Percentiles rank a stretch among this genome's conserved stretches.
Conservation (phyloP, 305 asterid species). For the Coffea humblotiana region DNA sequence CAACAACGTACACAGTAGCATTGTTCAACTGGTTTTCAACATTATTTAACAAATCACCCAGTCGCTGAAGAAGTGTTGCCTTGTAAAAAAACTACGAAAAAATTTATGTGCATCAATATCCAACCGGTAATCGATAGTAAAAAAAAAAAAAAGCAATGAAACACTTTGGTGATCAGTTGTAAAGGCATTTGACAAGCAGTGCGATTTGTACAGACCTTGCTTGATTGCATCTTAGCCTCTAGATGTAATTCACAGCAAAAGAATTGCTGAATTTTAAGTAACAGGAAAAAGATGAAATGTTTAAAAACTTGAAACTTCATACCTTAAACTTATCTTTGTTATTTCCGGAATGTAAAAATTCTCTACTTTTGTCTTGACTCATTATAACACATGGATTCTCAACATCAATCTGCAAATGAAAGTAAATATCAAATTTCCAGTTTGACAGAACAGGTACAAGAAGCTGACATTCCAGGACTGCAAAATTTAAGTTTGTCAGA, state of each 20-base stretch:
- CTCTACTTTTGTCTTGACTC: conserved; percentile 99
- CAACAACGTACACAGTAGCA: conserved; percentile 62
- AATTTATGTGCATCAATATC: conserved; percentile 24
- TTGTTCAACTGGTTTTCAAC: conserved; percentile 53
- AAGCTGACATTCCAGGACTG: background rate
- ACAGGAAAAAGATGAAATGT: background rate
- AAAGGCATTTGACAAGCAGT: background rate
- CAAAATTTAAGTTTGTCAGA: background rate
- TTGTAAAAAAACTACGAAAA: conserved; percentile 81
- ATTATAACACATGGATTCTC: conserved; percentile 96
- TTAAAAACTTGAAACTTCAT: conserved; percentile 2
- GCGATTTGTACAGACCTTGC: background rate
- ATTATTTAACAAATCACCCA: conserved; percentile 73
- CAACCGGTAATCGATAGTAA: conserved; percentile 4
- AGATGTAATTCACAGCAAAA: background rate
- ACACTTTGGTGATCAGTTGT: background rate
- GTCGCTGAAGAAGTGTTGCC: conserved; percentile 95
- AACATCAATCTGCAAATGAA: conserved; percentile 81
- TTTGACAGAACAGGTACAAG: background rate
- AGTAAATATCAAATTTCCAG: conserved; percentile 12
- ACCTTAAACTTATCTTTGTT: conserved; percentile 96
- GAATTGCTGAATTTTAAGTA: background rate
- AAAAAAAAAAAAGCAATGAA: conserved; percentile 3
- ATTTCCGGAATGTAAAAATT: conserved; percentile 90
- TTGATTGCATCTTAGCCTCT: background rate